These are phyloP conservation scores for Boletus subcaerulescens DNA, from an alignment of 768 basidiomycete species.

Conservation along the genomic window DNA sequence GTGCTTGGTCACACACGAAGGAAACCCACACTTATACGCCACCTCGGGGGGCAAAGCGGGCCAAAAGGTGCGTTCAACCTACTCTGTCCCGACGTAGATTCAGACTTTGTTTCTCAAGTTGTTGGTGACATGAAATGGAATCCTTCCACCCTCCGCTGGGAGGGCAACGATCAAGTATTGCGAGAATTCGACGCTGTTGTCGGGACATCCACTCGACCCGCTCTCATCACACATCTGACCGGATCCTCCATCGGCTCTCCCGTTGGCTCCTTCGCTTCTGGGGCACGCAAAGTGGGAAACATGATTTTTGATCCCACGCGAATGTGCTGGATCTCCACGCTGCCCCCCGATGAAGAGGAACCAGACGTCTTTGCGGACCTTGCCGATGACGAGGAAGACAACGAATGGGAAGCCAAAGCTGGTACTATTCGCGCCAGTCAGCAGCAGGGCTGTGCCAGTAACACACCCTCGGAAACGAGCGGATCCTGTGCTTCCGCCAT, in stretches of 20 bases:
- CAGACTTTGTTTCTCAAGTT: slow-evolving; percentile 45
- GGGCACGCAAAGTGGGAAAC: slow-evolving; percentile 90
- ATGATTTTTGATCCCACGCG: slow-evolving; percentile 95
- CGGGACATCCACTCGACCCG: slow-evolving; percentile 84
- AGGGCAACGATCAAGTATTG: slow-evolving; percentile 91
- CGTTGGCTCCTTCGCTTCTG: slow-evolving; percentile 66
- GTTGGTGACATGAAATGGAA: slow-evolving; percentile 99
- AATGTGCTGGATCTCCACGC: slow-evolving; percentile 93
- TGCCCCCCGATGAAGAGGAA: slow-evolving; percentile 87
- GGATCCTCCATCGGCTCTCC: slow-evolving; percentile 85
- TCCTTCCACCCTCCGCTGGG: slow-evolving; percentile 86
- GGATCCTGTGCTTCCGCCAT: slow-evolving; percentile 24
- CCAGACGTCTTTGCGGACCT: slow-evolving; percentile 94
- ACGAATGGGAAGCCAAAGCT: slow-evolving; percentile 67
- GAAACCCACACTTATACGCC: slow-evolving; percentile 87
- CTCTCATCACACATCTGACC: slow-evolving; percentile 91
- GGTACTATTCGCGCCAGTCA: slow-evolving; percentile 74
- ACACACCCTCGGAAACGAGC: slow-evolving; percentile 28
- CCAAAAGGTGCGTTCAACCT: slow-evolving; percentile 63
- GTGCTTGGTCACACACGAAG: slow-evolving; percentile 48
- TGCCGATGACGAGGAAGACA: slow-evolving; percentile 84
- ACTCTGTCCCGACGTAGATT: slow-evolving; percentile 10
- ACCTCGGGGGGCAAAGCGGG: slow-evolving; percentile 62
- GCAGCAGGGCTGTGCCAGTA: slow-evolving; percentile 36
- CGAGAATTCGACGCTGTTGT: slow-evolving; percentile 85